Evolutionary conservation across 148 eudicot species (phyloP).

Genomic region (Silene conica): DNA sequence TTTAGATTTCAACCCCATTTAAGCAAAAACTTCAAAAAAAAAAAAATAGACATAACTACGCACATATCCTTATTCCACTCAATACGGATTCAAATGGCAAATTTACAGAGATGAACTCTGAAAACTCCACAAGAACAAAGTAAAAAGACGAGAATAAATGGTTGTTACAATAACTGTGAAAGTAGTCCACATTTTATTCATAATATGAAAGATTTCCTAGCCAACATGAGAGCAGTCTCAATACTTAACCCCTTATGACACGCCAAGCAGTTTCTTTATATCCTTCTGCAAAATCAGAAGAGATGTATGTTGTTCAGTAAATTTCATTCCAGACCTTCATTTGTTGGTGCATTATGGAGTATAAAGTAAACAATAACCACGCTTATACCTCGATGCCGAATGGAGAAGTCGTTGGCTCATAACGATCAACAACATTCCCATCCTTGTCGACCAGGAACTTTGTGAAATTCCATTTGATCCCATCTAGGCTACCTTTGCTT

Average conservation of each 20-base stretch:
- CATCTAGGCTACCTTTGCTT: slow-evolving; percentile 64
- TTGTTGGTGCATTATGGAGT: neutral
- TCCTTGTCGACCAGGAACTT: slow-evolving; percentile 74
- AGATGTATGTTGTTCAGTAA: neutral
- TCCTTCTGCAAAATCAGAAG: slow-evolving; percentile 51
- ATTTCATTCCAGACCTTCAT: neutral
- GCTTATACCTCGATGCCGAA: slow-evolving; percentile 69
- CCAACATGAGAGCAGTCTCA: neutral
- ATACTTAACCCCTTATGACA: neutral
- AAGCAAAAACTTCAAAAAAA: no score
- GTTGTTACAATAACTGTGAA: no score
- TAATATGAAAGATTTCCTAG: slow-evolving; percentile 4
- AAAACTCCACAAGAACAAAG: no score
- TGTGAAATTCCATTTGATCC: slow-evolving; percentile 84
- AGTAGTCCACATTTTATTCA: slow-evolving; percentile 15
- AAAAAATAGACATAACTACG: no score
- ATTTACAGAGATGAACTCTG: no score
- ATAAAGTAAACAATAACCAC: no score
- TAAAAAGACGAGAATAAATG: no score
- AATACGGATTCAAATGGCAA: no score
- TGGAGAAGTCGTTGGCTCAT: slow-evolving; percentile 89
- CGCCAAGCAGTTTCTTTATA: slow-evolving; percentile 63
- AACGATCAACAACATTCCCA: slow-evolving; percentile 73
- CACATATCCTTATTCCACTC: no score
- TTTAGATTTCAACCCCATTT: no score